phyloP scores from a whole-genome alignment of 129 eudicot species.

The Chrysanthemum seticuspe region DNA sequence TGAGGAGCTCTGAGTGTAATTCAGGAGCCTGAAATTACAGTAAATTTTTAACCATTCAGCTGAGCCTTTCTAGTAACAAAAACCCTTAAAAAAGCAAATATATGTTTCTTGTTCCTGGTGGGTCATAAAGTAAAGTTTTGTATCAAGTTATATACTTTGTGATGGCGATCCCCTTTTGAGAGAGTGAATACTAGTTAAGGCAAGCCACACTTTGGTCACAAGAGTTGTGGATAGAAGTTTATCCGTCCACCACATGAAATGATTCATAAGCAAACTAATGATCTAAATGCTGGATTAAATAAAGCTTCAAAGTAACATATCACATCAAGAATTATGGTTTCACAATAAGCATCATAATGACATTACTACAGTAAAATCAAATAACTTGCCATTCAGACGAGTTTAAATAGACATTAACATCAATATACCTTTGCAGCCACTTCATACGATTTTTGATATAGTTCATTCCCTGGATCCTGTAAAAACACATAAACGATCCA shows the following conservation, averaged over 20 bases:
- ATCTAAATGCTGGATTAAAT: no score
- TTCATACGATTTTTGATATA: constrained; percentile 73
- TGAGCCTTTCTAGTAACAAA: no score
- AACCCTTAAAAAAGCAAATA: no score
- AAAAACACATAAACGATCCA: not conserved
- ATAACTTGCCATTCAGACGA: not conserved
- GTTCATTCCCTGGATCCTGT: constrained; percentile 78
- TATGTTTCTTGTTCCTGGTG: no score
- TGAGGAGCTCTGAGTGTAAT: constrained; percentile 74
- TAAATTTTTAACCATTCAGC: constrained; percentile 1
- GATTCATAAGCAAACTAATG: not conserved
- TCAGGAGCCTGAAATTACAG: constrained; percentile 68
- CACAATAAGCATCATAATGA: not conserved
- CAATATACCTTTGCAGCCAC: constrained; percentile 64
- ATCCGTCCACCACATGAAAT: not conserved
- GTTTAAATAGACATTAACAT: not conserved
- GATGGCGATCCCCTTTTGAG: no score
- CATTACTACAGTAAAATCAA: not conserved
- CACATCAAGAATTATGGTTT: not conserved
- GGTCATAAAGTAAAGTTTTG: no score
- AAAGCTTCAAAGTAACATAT: no score
- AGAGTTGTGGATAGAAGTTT: no score
- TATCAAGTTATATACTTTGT: no score
- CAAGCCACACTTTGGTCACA: no score
- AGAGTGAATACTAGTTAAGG: no score